phyloP scores from a whole-genome alignment of 1,284 basidiomycete genomes.

The Trametes polyzona region DNA sequence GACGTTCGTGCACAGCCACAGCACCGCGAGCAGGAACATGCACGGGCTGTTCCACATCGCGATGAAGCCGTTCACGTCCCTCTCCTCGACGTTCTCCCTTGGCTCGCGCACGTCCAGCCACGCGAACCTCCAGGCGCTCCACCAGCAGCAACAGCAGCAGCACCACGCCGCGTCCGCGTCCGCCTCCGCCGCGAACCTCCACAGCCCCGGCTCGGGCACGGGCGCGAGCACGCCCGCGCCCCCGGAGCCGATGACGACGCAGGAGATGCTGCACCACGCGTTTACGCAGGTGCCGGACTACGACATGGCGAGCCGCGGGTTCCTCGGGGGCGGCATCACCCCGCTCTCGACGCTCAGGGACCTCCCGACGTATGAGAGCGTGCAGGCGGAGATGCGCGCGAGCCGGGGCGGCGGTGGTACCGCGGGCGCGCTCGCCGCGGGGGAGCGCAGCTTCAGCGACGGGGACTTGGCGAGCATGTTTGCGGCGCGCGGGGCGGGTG shows the following conservation, averaged over 20 bases:
- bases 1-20: constrained; percentile 55
- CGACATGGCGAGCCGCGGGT: constrained; percentile 69
- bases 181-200: not conserved
- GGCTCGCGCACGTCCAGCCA: constrained; percentile 41
- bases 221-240: constrained; percentile 26
- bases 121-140: constrained; percentile 34
- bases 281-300: constrained; percentile 86
- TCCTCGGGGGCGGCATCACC: constrained; percentile 83
- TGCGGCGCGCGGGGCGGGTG: constrained; percentile 15
- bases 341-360: constrained; percentile 76
- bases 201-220: not conserved
- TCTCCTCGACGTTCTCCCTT: constrained; percentile 39
- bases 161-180: not conserved
- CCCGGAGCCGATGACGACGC: constrained; percentile 38
- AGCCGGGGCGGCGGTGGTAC: constrained; percentile 23
- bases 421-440: constrained; percentile 18
- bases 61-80: constrained; percentile 63
- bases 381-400: constrained; percentile 25
- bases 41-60: constrained; percentile 59
- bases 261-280: constrained; percentile 56
- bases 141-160: constrained; percentile 4
- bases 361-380: constrained; percentile 82
- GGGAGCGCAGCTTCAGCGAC: constrained; percentile 35
- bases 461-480: constrained; percentile 33
- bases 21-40: constrained; percentile 52